Evolutionary conservation across 257 asterid species (phyloP).

Genomic region (Primulina tabacum): DNA sequence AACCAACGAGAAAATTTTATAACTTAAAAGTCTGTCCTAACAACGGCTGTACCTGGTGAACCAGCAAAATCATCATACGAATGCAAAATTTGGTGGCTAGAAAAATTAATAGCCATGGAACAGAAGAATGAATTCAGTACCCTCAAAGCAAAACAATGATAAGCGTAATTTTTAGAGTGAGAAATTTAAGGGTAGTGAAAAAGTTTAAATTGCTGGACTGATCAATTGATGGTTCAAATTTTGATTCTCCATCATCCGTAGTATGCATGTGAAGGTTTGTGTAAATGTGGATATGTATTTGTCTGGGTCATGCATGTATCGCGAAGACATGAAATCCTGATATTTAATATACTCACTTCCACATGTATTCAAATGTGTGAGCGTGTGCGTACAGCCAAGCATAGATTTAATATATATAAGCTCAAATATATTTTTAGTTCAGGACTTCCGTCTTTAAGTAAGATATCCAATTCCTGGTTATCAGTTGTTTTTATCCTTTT

Average conservation of each 20-base stretch:
- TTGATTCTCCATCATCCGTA: background rate
- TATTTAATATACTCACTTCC: background rate
- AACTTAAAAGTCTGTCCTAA: background rate
- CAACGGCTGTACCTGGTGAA: background rate
- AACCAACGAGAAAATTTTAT: background rate
- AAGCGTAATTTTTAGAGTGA: too few relatives aligned
- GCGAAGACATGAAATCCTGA: background rate
- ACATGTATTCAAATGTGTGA: background rate
- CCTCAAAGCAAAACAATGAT: background rate
- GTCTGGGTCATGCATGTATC: background rate
- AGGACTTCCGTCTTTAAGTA: background rate
- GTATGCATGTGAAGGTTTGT: background rate
- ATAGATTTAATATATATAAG: too few relatives aligned
- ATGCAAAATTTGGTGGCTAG: background rate
- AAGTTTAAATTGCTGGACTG: background rate
- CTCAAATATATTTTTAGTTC: too few relatives aligned
- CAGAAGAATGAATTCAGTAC: background rate
- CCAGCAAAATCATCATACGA: background rate
- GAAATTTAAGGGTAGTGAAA: background rate
- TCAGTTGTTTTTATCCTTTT: background rate
- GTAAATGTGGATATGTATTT: background rate
- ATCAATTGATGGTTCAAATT: background rate
- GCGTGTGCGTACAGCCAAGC: background rate
- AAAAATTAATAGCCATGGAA: background rate
- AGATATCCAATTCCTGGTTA: background rate